Conservation (phyloP, 305 asterid genomes). For the Solanum hybrid region DNA sequence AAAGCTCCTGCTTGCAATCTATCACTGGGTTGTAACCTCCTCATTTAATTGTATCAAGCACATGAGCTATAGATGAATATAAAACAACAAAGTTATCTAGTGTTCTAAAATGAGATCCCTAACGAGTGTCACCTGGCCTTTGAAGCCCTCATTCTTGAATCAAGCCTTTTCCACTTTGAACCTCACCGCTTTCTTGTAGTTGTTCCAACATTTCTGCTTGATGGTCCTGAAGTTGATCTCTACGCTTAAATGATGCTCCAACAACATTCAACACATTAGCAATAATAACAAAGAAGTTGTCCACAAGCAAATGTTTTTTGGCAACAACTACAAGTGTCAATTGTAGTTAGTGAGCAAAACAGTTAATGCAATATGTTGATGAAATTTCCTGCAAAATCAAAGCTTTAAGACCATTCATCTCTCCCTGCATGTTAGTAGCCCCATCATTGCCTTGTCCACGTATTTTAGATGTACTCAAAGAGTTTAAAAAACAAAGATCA, state of each 20-base stretch:
- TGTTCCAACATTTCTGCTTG: background rate
- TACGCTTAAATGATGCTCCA: background rate
- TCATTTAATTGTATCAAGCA: background rate
- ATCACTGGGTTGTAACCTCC: background rate
- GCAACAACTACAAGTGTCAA: background rate
- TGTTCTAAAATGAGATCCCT: background rate
- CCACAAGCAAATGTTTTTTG: background rate
- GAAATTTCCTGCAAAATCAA: background rate
- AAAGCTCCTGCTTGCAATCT: background rate
- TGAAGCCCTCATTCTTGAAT: background rate
- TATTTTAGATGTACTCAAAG: background rate
- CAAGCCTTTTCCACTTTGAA: background rate
- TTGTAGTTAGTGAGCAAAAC: background rate
- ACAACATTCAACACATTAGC: background rate
- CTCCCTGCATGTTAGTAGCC: background rate
- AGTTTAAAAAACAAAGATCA: background rate
- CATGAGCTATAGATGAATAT: background rate
- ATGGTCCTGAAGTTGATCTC: background rate
- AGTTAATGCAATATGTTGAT: background rate
- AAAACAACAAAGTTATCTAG: background rate
- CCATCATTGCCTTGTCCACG: background rate
- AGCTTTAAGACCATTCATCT: background rate
- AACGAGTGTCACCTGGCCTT: background rate
- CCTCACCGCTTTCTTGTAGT: background rate
- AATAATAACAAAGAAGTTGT: background rate